Base-by-base conservation (phyloP, 2,329 filamentous ascomycete species). In the Colletotrichum chrysophilum region DNA sequence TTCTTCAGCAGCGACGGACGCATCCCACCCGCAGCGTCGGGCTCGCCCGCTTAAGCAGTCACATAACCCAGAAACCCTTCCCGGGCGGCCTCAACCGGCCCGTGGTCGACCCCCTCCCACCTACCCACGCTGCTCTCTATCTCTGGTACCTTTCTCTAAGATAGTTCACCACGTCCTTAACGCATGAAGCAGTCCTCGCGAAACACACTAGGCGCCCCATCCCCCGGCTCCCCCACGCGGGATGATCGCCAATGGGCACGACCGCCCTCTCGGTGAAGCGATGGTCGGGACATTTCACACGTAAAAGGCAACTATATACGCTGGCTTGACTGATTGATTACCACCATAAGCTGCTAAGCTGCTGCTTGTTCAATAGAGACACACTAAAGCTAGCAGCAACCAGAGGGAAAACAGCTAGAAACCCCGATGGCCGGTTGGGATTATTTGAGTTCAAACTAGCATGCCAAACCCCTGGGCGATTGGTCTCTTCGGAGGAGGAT, bases 361-460 rank as follows among this genome's bases (percentile, higher is more conserved):
- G 55, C 55, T 58, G 24, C 21, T 58, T 14, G 13, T 13, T n/a
- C 32, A 65, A 26, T 12, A 26, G 36, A 26, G 9, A 36, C 18
- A 24, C 24, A 5, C 28, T 14, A 9, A 34, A n/a, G 32, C 21
- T 8, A 28, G n/a, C 36, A 52, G n/a, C 36, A 7, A 2, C 58
- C 32, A 21, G 58, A 16, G 24, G 14, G 9, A 66, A 24, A 24
- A 24, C 64, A n/a, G 24, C 43, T 30, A 24, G 65, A 56, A 62
- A 52, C 43, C 43, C 43, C 43, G n/a, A 52, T 52, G 43, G 43
- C 52, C 21, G 52, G 52, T 71, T 32, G 28, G 16, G 43, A 52
- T 52, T 52, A 28, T 74, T 75, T 75, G 72, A 72, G 72, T 72
- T 67, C 55, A 32, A n/a, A 36, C 72, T 72, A 66, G 32, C 55